Base-by-base conservation (phyloP, 2,329 filamentous ascomycete species). In the Coniochaeta ligniaria region DNA sequence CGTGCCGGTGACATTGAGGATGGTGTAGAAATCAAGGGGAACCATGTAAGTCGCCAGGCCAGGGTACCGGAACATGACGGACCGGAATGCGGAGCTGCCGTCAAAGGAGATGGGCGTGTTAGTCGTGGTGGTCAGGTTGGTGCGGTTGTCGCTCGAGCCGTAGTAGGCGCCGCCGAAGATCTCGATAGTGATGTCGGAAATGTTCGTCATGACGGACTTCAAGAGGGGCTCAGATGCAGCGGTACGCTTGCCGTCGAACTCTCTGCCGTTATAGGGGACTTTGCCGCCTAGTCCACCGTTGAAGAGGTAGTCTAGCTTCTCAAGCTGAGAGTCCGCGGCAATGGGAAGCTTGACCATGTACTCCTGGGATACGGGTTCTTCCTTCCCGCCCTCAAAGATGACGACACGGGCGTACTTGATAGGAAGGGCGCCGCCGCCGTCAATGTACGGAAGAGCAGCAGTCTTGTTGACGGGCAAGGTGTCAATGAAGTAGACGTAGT, bases 321-420 rank as follows among this genome's bases (percentile, higher is more conserved):
- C 64, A 28, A 77, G 67, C 17, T 64, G 73, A 6, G 77, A 78
- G 20, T 71, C 63, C 22, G 65, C 59, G 8, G 67, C 69, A 3
- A 80, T 70, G 1, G 80, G 80, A 3, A 82, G 71, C 2, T 80
- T 79, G 31, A 82, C 73, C 71, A 79, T 78, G 63, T 77, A 80
- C 63, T 82, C 78, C 60, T 79, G 75, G 6, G 75, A 76, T 31
- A 76, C 72, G 1, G 78, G 78, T 14, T 74, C 71, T 4, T 65
- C 63, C 54, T 74, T 76, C 0, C 74, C 76, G 12, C 76, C 75
- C 60, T 78, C 73, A 47, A 78, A 77, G 45, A 82, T 73, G 58
- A 80, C 75, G 1, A 73, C 78, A 24, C 78, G 71, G 31, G 80
- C 80, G 67, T 77, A 82, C 16, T 75, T 73, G 12, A 69, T 60